Conservation (phyloP, 164 flowering plant genomes). For the Euptelea pleiosperma region DNA sequence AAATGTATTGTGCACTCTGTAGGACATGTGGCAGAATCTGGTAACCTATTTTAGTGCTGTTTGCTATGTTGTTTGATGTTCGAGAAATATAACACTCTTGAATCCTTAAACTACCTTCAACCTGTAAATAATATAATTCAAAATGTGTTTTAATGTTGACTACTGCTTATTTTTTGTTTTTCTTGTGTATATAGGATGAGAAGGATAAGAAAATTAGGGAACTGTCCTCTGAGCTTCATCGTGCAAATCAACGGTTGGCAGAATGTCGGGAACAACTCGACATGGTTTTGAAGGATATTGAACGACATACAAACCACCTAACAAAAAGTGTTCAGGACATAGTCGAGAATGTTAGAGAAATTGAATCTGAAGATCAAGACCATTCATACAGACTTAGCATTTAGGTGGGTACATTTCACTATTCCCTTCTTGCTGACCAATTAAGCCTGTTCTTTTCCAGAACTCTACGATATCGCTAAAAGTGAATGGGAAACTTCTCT, state of each 20-base stretch:
- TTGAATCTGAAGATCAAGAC: conserved; percentile 32
- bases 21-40: too few relatives aligned
- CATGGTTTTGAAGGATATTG: conserved; percentile 36
- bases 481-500: too few relatives aligned
- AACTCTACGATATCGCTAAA: too few relatives aligned
- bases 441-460: too few relatives aligned
- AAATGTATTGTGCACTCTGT: too few relatives aligned
- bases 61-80: too few relatives aligned
- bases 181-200: conserved; percentile 38
- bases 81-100: too few relatives aligned
- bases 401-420: not conserved
- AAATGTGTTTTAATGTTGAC: not conserved
- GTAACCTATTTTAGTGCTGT: too few relatives aligned
- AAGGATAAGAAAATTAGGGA: conserved; percentile 54
- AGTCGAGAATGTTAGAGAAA: conserved; percentile 37
- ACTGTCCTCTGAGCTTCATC: conserved; percentile 42
- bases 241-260: conserved; percentile 37
- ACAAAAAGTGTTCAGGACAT: conserved; percentile 40
- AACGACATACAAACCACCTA: conserved; percentile 35
- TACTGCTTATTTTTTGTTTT: not conserved
- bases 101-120: not conserved
- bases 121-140: not conserved
- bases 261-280: conserved; percentile 47
- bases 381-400: not conserved
- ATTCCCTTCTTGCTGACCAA: not conserved